A percentile compares a stretch with the other conserved stretches of the same genome.
Evolutionary conservation across 23 red algal species (phyloP).

Genomic region (Cyanidioschyzon merolae): DNA sequence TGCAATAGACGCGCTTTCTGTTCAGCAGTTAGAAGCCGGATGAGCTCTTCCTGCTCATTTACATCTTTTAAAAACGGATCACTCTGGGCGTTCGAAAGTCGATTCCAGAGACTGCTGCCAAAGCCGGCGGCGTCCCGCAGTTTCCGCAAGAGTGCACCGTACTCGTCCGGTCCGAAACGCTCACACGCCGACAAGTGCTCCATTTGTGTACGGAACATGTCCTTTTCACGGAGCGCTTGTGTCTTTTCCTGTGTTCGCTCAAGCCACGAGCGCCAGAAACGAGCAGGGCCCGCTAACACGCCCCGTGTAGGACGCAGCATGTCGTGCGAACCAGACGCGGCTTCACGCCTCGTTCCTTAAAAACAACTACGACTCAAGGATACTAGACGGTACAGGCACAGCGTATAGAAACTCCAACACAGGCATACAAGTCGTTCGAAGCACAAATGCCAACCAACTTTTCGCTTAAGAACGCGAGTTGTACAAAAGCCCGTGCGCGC

Average conservation of each 20-base stretch:
- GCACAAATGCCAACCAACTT: too few relatives aligned
- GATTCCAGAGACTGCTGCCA: slow-evolving; percentile 23
- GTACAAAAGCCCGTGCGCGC: too few relatives aligned
- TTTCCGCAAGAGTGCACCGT: slow-evolving; percentile 29
- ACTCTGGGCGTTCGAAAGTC: slow-evolving; percentile 48
- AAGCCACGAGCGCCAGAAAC: not conserved
- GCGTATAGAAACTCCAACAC: too few relatives aligned
- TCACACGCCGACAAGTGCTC: slow-evolving; percentile 5
- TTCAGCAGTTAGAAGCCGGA: slow-evolving; percentile 22
- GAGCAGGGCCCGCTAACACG: not conserved
- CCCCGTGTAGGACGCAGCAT: slow-evolving; percentile 7
- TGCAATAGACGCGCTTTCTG: slow-evolving; percentile 15
- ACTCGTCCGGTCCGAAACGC: slow-evolving; percentile 26
- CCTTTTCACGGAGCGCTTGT: not conserved
- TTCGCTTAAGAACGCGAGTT: too few relatives aligned
- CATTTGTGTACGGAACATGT: not conserved
- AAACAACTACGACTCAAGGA: too few relatives aligned
- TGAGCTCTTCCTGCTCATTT: slow-evolving; percentile 34
- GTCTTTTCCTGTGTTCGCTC: slow-evolving; percentile 1
- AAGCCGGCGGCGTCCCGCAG: slow-evolving; percentile 37
- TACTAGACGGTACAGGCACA: too few relatives aligned
- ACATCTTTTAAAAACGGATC: slow-evolving; percentile 40
- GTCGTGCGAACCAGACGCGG: too few relatives aligned
- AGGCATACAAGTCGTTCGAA: too few relatives aligned
- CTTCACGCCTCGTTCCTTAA: too few relatives aligned